Evolutionary conservation across 2,329 filamentous ascomycete species (phyloP), one percentile per base, ranked within the genome.

Genomic region (Colletotrichum noveboracense): DNA sequence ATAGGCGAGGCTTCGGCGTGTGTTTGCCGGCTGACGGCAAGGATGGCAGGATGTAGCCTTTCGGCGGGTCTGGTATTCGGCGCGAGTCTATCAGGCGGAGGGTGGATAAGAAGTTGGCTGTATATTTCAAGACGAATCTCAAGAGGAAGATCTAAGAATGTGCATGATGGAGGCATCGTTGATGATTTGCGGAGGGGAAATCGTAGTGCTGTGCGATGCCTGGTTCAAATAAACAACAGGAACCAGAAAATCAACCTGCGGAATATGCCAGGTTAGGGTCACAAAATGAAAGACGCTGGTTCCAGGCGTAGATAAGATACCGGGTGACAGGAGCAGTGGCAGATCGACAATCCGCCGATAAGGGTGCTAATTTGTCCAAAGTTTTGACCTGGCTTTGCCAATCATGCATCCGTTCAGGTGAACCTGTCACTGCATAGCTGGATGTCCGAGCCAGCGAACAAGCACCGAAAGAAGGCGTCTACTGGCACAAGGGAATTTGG

Each of bases 121-220:
- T 88, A 88, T 77, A 89, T 86, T 70, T 88, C 83, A 72, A 88
- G 84, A 52, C 87, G 87, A 78, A 89, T 82, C 79, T 89, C 87
- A 64, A 85, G 78, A 38, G 87, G 87, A 28, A 89, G 83, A 68
- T 82, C 81, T 52, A 89, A 82, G 77, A 89, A 80, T 7, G 76
- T 52, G 48, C 48, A 74, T 32, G 12, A 60, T 55, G 62, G 16
- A 12, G 62, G 30, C 16, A 30, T 34, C 55, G 61, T 75, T 62
- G 43, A 52, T 52, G 10, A 21, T 24, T 21, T 52, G n/a, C n/a
- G 43, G n/a, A 21, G 43, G 43, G 43, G 43, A 21, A 48, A 52
- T 10, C 43, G 10, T 24, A 7, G n/a, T 52, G 43, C 43, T 52
- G n/a, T 24, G 43, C n/a, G n/a, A 52, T 24, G 43, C 43, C n/a